Evolutionary conservation across 345 rosid species (phyloP).

Genomic region (Eutrema japonicum): DNA sequence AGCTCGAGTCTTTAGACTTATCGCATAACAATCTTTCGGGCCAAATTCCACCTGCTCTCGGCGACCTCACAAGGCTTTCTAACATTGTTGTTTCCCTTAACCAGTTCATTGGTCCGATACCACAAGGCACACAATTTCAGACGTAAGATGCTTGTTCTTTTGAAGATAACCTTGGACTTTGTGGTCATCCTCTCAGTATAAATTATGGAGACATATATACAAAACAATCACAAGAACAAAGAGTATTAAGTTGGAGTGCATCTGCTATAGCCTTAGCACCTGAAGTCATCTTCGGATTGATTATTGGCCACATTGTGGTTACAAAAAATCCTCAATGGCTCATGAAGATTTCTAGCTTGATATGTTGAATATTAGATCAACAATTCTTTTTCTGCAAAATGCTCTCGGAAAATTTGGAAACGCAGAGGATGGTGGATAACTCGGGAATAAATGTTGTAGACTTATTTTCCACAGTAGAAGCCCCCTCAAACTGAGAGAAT

Average conservation of each 20-base stretch:
- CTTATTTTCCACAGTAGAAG: conserved; percentile 61
- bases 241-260: neutral
- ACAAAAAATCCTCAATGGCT: neutral
- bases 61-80: neutral
- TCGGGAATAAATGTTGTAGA: conserved; percentile 17
- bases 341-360: too few species aligned
- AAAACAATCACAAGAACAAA: neutral
- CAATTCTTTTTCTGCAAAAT: neutral
- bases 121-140: neutral
- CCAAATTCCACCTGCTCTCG: conserved; percentile 3
- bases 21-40: neutral
- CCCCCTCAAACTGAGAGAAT: conserved; percentile 81
- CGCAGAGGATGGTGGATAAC: neutral
- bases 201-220: neutral
- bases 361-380: too few species aligned
- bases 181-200: neutral
- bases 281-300: neutral
- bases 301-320: neutral
- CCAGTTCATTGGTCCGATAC: neutral
- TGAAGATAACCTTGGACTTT: conserved; percentile 9
- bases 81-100: too few species aligned
- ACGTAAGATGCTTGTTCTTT: neutral
- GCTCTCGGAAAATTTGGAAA: conserved; percentile 26
- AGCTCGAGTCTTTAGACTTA: neutral
- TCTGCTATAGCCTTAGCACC: neutral